Conservation (phyloP, 2,329 filamentous ascomycete species). For the Atkinsonella texensis region DNA sequence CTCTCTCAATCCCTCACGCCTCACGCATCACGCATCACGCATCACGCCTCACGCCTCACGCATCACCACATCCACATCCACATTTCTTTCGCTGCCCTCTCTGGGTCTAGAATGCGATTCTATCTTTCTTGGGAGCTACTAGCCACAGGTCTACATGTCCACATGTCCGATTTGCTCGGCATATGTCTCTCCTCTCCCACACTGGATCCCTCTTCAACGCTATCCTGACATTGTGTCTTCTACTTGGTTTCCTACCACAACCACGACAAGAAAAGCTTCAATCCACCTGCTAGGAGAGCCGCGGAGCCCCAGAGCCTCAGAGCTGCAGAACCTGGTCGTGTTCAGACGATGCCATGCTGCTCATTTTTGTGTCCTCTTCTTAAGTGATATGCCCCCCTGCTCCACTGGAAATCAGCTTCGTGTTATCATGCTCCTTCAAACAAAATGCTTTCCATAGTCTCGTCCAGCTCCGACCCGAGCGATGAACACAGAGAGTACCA, state of each 20-base stretch:
- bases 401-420: neutral
- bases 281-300: too few species aligned
- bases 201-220: neutral
- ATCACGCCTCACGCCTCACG: too few species aligned
- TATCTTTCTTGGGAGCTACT: neutral
- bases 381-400: neutral
- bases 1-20: too few species aligned
- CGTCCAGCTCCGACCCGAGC: neutral
- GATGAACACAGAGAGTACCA: neutral
- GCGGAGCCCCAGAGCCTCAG: too few species aligned
- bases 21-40: too few species aligned
- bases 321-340: neutral
- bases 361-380: neutral
- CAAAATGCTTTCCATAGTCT: conserved; percentile 4
- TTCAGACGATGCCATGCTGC: neutral
- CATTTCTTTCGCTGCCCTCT: too few species aligned
- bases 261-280: too few species aligned
- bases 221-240: too few species aligned
- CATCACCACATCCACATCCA: too few species aligned
- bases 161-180: neutral
- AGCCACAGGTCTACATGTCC: neutral
- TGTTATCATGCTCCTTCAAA: conserved; percentile 1
- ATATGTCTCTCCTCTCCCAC: neutral
- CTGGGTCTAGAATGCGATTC: neutral
- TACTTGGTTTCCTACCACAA: too few species aligned